Evolutionary conservation across 83 land plant genomes (phyloP).

Genomic region (Picea engelmannii): DNA sequence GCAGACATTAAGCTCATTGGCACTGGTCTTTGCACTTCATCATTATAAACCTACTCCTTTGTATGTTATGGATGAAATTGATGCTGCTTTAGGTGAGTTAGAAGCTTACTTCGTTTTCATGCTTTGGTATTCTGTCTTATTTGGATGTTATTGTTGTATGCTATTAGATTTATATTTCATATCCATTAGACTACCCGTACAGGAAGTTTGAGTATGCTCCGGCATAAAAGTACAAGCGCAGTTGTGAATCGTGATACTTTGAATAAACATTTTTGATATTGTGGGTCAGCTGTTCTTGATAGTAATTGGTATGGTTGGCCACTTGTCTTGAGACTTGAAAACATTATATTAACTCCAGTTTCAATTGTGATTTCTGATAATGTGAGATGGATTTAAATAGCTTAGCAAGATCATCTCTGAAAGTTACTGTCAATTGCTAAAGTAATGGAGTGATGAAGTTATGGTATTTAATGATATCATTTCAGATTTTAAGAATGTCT

Average conservation of each 20-base stretch:
- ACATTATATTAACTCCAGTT: too few species aligned
- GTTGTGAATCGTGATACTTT: too few species aligned
- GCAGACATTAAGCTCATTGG: constrained; percentile 96
- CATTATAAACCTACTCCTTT: constrained; percentile 99
- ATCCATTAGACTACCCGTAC: neutral
- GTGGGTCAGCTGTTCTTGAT: too few species aligned
- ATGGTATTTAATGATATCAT: neutral
- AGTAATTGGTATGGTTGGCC: too few species aligned
- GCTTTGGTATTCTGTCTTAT: neutral
- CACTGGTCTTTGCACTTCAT: constrained; percentile 94
- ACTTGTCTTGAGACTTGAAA: too few species aligned
- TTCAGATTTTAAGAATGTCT: constrained; percentile 96
- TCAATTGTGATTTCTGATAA: too few species aligned
- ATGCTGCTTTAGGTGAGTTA: constrained; percentile 88
- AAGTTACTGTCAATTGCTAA: too few species aligned
- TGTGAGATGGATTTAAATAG: too few species aligned
- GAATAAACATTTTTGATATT: too few species aligned
- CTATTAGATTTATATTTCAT: neutral
- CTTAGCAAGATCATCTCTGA: too few species aligned
- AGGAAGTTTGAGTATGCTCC: neutral
- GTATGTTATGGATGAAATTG: constrained; percentile 99
- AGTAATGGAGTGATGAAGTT: too few species aligned
- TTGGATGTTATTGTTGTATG: neutral
- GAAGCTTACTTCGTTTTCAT: neutral
- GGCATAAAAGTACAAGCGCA: too few species aligned